Evolutionary conservation across 1,284 basidiomycete genomes (phyloP), one percentile per base, ranked within the genome.

Genomic region (Irpex lacteus): DNA sequence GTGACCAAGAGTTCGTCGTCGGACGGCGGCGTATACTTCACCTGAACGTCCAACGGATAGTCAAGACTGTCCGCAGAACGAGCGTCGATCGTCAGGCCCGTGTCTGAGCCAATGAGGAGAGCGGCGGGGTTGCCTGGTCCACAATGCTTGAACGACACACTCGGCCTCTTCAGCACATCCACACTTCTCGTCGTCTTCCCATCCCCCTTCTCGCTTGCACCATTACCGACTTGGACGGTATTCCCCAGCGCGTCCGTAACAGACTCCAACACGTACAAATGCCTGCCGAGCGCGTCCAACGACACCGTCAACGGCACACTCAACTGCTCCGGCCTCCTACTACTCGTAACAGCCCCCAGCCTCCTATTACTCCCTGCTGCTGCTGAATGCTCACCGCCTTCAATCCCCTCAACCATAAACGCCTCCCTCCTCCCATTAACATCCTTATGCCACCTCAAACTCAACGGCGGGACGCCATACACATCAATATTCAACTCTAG

Each of bases 331-430:
- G 87, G 82, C 1, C 72, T 70, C 68, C 75, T 67, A 21, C 67
- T 64, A 1, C 69, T 70, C 4, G 60, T 62, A 11, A 63, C 64
- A 1, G 68, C 66, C 3, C 32, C 32, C 1, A 69, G 49, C 13
- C 68, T 63, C 19, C 69, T 61, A 19, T 66, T 69, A 26, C 70
- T 72, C 5, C 68, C 64, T 21, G 3, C 32, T 32, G 3, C 32
- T 0, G 32, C 32, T 0, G 32, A 32, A 32, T 32, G 32, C 4
- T 32, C 32, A 2, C 80, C 82, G 50, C 85, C 86, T 73, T 95
- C 91, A 61, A 96, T 94, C 1, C 92, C 93, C 73, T 95, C 92
- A 8, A 95, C 91, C 34, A 90, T 78, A 63, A 91, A 93, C 53
- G 84, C 79, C 70, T 94, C 89, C 60, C 80, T 79, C 64, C 80